Conservation (phyloP, 768 basidiomycete species). For the Phaffia tasmanica region DNA sequence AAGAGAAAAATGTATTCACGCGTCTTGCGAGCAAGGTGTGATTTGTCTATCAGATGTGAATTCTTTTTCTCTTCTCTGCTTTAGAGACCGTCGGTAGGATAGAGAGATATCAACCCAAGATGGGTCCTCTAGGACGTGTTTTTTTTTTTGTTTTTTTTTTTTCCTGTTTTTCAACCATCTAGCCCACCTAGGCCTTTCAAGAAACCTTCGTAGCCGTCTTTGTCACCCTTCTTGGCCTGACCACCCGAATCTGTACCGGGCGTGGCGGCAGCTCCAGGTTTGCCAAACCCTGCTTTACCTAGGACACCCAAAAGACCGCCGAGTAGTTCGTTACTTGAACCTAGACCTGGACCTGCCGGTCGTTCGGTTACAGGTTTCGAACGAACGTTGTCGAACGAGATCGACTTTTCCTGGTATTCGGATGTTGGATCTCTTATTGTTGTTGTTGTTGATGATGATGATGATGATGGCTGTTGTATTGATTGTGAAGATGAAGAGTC, state of each 20-base stretch:
- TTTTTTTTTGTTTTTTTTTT: too few species aligned
- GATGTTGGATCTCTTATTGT: background rate
- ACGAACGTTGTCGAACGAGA: constrained; percentile 3
- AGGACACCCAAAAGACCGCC: constrained; percentile 18
- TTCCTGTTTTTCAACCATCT: background rate
- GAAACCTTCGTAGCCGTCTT: constrained; percentile 10
- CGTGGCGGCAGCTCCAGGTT: background rate
- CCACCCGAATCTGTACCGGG: background rate
- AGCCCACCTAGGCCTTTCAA: constrained; percentile 10
- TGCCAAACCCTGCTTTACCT: constrained; percentile 18
- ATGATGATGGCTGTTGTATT: background rate
- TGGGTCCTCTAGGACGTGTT: too few species aligned
- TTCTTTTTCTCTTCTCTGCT: too few species aligned
- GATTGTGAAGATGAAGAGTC: background rate
- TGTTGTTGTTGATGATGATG: background rate
- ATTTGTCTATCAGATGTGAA: too few species aligned
- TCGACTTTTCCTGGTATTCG: constrained; percentile 4
- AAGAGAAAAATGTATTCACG: too few species aligned
- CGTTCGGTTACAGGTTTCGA: too few species aligned
- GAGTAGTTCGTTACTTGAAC: constrained; percentile 11
- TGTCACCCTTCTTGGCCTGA: constrained; percentile 20
- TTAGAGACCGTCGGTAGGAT: too few species aligned
- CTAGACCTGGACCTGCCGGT: background rate
- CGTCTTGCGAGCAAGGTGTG: too few species aligned
- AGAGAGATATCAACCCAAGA: too few species aligned